Evolutionary conservation across 2,329 filamentous ascomycete species (phyloP).

Genomic region (Coniochaeta prunicola): DNA sequence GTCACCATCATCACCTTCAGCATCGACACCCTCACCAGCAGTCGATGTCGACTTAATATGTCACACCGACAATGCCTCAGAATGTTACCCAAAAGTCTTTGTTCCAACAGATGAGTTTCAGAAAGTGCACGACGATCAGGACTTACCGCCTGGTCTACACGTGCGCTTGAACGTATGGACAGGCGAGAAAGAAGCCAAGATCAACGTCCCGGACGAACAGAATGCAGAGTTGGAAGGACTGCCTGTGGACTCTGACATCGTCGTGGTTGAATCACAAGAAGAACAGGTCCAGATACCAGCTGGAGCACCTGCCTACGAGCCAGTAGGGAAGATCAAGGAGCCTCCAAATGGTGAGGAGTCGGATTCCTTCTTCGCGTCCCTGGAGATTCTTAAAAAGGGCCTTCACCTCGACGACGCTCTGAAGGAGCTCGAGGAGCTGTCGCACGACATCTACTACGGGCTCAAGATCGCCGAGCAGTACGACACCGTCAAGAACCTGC

Average conservation of each 20-base stretch:
- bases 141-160: conserved; percentile 58
- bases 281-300: conserved; percentile 28
- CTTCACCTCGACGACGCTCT: conserved; percentile 41
- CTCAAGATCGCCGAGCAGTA: conserved; percentile 52
- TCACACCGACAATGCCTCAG: conserved; percentile 48
- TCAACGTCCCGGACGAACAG: conserved; percentile 51
- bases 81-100: conserved; percentile 62
- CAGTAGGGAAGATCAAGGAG: conserved; percentile 49
- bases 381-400: conserved; percentile 42
- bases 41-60: conserved; percentile 54
- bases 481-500: conserved; percentile 43
- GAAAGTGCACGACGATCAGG: conserved; percentile 54
- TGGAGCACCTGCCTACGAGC: conserved; percentile 49
- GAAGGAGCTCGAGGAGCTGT: conserved; percentile 52
- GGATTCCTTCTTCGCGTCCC: conserved; percentile 35
- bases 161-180: conserved; percentile 58
- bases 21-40: conserved; percentile 24
- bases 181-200: conserved; percentile 57
- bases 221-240: conserved; percentile 40
- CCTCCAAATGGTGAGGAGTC: conserved; percentile 32
- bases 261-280: conserved; percentile 41
- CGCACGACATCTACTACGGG: conserved; percentile 65
- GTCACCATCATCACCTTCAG: conserved; percentile 21
- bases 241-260: conserved; percentile 42
- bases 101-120: conserved; percentile 59